A percentile compares a stretch with the other conserved stretches of the same genome.
These are phyloP conservation scores for Penicillium nordicum DNA, from an alignment of 2,329 filamentous ascomycete genomes.

Conservation along the genomic window DNA sequence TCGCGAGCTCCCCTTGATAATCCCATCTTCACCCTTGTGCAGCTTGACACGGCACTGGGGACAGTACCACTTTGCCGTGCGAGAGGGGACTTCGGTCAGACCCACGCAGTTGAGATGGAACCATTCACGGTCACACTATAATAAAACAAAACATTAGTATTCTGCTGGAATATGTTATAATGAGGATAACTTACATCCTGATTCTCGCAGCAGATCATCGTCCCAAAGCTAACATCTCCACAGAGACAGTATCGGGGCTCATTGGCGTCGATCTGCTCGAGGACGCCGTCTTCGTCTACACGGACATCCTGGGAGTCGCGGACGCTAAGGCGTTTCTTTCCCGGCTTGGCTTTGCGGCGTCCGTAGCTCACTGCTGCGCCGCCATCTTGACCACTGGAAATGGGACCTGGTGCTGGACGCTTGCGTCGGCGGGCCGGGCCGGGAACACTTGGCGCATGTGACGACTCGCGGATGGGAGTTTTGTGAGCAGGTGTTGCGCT, in stretches of 20 bases:
- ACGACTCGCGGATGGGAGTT: conserved; percentile 41
- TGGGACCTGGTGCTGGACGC: conserved; percentile 58
- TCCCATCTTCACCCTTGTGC: conserved; percentile 42
- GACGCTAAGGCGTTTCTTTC: conserved; percentile 37
- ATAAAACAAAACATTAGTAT: conserved; percentile 13
- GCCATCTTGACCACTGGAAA: conserved; percentile 56
- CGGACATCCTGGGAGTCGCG: conserved; percentile 45
- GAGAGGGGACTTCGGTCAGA: conserved; percentile 56
- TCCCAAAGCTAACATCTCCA: conserved; percentile 61
- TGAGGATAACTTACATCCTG: conserved; percentile 46
- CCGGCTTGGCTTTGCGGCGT: conserved; percentile 55
- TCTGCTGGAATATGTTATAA: not conserved
- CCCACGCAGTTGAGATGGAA: conserved; percentile 63
- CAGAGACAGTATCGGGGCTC: conserved; percentile 64
- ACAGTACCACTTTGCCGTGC: conserved; percentile 64
- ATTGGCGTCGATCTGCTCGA: conserved; percentile 56
- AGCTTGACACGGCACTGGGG: conserved; percentile 57
- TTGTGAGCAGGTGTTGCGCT: conserved; percentile 41
- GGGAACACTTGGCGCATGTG: conserved; percentile 35
- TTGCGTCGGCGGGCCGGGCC: conserved; percentile 50
- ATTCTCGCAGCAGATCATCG: conserved; percentile 65
- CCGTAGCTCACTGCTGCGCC: conserved; percentile 61
- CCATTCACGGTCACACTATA: conserved; percentile 64
- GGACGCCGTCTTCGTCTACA: conserved; percentile 47
- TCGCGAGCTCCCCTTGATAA: conserved; percentile 36